Conservation (phyloP, 108 stramenopile genomes). For the Epipyxis sp. region DNA sequence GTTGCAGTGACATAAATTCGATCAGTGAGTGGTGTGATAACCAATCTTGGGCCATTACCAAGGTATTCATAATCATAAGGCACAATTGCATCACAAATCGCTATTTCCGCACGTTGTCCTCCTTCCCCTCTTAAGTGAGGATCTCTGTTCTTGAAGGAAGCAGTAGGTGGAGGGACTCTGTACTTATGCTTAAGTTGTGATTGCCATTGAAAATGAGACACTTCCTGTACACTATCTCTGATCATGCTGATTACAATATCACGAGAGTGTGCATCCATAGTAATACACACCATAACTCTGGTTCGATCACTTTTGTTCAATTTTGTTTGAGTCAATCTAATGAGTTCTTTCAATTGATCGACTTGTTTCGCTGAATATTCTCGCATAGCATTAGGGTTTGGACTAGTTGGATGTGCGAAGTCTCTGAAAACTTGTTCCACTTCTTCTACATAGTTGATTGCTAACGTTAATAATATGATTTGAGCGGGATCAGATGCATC, state of each 20-base stretch:
- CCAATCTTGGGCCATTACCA: constrained; percentile 71
- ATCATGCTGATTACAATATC: constrained; percentile 72
- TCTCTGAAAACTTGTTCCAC: constrained; percentile 61
- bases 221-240: constrained; percentile 53
- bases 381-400: constrained; percentile 55
- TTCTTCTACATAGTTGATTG: constrained; percentile 66
- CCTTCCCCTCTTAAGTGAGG: constrained; percentile 51
- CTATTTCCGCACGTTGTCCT: constrained; percentile 68
- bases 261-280: constrained; percentile 76
- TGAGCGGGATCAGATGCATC: constrained; percentile 67
- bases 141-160: constrained; percentile 59
- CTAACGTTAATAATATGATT: constrained; percentile 65
- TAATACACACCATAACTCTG: constrained; percentile 72
- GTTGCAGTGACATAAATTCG: constrained; percentile 76
- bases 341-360: constrained; percentile 67
- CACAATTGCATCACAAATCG: constrained; percentile 70
- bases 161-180: constrained; percentile 59
- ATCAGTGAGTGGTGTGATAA: constrained; percentile 75
- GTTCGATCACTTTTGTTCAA: constrained; percentile 66
- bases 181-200: constrained; percentile 79
- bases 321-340: constrained; percentile 66
- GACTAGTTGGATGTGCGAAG: constrained; percentile 39
- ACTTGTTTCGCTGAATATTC: constrained; percentile 61
- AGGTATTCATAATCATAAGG: constrained; percentile 80
- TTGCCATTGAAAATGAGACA: constrained; percentile 71